Conservation (phyloP, 2,329 filamentous ascomycete species). For the Aspergillus eucalypticola region DNA sequence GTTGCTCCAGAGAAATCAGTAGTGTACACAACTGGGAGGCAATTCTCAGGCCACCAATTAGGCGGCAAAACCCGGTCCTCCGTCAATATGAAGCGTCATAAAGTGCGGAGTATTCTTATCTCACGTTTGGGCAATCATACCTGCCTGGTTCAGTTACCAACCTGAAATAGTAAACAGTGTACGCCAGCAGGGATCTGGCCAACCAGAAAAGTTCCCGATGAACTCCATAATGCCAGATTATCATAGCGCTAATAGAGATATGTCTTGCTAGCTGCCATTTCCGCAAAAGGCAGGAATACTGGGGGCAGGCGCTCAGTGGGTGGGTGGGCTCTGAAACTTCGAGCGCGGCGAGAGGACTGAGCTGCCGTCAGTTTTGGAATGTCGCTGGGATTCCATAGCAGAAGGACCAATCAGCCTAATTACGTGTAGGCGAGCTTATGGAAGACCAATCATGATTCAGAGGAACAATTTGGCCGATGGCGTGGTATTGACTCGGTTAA, state of each 20-base stretch:
- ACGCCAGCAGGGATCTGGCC: neutral
- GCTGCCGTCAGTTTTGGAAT: constrained; percentile 6
- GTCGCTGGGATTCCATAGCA: neutral
- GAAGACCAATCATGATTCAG: neutral
- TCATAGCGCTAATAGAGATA: neutral
- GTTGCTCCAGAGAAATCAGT: too few relatives aligned
- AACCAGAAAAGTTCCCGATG: neutral
- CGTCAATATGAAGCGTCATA: neutral
- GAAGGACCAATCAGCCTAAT: neutral
- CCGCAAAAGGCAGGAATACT: neutral
- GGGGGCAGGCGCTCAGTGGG: neutral
- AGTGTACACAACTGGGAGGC: neutral
- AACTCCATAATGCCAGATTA: neutral
- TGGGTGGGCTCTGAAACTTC: neutral
- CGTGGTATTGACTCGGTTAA: neutral
- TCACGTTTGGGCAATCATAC: neutral
- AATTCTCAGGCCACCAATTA: neutral
- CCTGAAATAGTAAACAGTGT: neutral
- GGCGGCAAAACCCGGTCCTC: neutral
- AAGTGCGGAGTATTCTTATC: neutral
- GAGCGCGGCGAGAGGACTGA: constrained; percentile 2
- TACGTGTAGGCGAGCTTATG: neutral
- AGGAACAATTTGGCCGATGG: neutral
- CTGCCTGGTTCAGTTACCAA: constrained; percentile 4
- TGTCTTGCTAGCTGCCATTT: neutral